Conservation (phyloP, 495 filamentous ascomycete species). For the Aspergillus mulundensis region DNA sequence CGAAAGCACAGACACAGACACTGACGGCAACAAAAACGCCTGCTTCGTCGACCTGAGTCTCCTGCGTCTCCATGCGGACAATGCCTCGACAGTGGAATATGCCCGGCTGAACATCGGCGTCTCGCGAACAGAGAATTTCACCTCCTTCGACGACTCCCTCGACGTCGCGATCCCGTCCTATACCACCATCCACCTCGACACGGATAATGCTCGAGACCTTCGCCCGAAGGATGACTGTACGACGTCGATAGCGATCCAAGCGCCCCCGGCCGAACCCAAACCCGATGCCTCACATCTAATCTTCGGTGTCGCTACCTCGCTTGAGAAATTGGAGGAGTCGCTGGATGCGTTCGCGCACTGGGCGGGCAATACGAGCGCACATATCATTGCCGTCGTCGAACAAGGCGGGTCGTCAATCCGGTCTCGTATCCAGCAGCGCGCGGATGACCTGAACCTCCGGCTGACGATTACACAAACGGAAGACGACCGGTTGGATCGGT, state of each 20-base stretch:
- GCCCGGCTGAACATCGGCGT: slow-evolving; percentile 20
- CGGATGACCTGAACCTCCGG: slow-evolving; percentile 39
- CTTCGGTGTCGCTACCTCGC: slow-evolving; percentile 58
- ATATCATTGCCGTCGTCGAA: slow-evolving; percentile 51
- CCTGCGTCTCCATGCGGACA: slow-evolving; percentile 14
- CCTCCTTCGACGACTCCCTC: slow-evolving; percentile 14
- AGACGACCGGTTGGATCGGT: slow-evolving; percentile 47
- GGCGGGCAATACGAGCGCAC: slow-evolving; percentile 52
- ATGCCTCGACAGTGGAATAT: slow-evolving; percentile 15
- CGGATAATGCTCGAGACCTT: slow-evolving; percentile 7
- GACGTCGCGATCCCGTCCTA: slow-evolving; percentile 10
- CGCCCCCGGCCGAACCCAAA: slow-evolving; percentile 6
- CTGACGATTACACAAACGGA: slow-evolving; percentile 47
- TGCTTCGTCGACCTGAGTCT: slow-evolving; percentile 20
- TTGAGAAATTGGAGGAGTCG: slow-evolving; percentile 51
- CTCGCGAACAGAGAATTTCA: slow-evolving; percentile 17
- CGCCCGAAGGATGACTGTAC: slow-evolving; percentile 13
- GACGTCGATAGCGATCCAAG: slow-evolving; percentile 16
- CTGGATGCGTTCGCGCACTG: slow-evolving; percentile 57
- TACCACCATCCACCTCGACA: slow-evolving; percentile 12
- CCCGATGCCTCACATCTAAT: slow-evolving; percentile 50
- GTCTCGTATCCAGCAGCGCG: slow-evolving; percentile 30
- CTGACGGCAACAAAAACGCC: slow-evolving; percentile 1
- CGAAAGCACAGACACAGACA: neutral
- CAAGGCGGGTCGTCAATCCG: slow-evolving; percentile 8